phyloP scores from a whole-genome alignment of 2,329 filamentous ascomycete species.

The Fusarium setosum region DNA sequence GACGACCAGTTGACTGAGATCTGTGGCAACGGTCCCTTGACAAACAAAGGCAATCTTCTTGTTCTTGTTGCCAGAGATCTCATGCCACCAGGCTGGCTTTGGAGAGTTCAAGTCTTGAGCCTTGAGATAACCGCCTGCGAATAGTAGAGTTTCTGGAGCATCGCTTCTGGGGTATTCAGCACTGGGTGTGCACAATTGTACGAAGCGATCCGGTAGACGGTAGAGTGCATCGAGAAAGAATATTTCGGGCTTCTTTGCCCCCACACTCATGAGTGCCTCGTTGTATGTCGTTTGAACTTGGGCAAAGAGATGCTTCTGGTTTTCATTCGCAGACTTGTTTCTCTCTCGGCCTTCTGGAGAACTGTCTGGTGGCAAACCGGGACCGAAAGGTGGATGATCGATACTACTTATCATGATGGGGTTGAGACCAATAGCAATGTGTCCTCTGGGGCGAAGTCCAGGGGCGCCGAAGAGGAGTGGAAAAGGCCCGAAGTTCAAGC shows the following conservation, averaged over 20 bases:
- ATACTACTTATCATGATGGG: constrained; percentile 1
- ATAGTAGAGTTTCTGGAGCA: constrained; percentile 4
- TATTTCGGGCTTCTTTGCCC: background rate
- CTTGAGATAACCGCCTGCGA: constrained; percentile 5
- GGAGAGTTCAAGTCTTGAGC: background rate
- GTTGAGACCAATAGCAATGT: constrained; percentile 7
- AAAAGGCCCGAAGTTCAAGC: background rate
- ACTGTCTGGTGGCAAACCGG: background rate
- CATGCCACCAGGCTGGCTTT: background rate
- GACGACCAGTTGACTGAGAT: constrained; percentile 11
- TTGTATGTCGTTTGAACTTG: background rate
- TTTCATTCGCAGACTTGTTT: background rate
- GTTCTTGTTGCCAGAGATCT: background rate
- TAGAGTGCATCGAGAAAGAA: constrained; percentile 14
- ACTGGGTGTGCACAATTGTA: constrained; percentile 13
- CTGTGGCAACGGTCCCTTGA: constrained; percentile 14
- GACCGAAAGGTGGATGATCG: background rate
- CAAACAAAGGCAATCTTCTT: constrained; percentile 19
- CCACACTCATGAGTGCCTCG: background rate
- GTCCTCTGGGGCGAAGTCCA: background rate
- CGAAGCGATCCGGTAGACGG: constrained; percentile 6
- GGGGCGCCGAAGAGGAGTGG: background rate
- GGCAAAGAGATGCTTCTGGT: background rate
- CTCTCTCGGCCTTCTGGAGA: background rate
- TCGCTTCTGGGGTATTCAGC: constrained; percentile 19